These are phyloP conservation scores for Onygena corvina DNA, from an alignment of 2,329 filamentous ascomycete species.

Conservation along the genomic window DNA sequence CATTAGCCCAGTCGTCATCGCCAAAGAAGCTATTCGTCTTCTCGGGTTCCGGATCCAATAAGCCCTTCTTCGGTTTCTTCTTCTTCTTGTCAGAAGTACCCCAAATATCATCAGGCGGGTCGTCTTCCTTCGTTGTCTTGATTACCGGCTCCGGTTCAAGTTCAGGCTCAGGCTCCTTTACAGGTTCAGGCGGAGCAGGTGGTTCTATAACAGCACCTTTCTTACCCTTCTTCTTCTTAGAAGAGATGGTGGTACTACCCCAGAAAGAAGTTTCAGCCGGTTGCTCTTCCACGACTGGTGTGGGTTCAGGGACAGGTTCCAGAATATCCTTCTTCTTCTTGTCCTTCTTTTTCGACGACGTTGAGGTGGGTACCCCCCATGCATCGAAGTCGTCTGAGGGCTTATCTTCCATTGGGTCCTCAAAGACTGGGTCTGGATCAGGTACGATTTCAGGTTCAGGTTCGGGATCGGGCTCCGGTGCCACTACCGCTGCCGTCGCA, in stretches of 20 bases:
- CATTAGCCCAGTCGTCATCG: not conserved
- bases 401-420: not conserved
- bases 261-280: slow-evolving; percentile 4
- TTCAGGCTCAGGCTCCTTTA: slow-evolving; percentile 10
- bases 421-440: not conserved
- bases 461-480: not conserved
- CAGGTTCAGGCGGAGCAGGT: slow-evolving; percentile 15
- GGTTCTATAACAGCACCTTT: slow-evolving; percentile 21
- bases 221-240: slow-evolving; percentile 22
- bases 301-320: slow-evolving; percentile 16
- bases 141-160: slow-evolving; percentile 15
- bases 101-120: slow-evolving; percentile 1
- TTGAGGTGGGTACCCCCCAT: not conserved
- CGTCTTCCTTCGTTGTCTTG: slow-evolving; percentile 20
- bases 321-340: slow-evolving; percentile 2
- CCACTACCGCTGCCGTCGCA: slow-evolving; percentile 12
- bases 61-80: slow-evolving; percentile 23
- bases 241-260: not conserved
- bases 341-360: not conserved
- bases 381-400: not conserved
- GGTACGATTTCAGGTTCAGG: not conserved
- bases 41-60: not conserved
- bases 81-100: not conserved
- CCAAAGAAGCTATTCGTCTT: not conserved
- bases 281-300: slow-evolving; percentile 17